These are phyloP conservation scores for Apophysomyces sp. DNA, from an alignment of 371 early-diverging fungal species.

Conservation along the genomic window DNA sequence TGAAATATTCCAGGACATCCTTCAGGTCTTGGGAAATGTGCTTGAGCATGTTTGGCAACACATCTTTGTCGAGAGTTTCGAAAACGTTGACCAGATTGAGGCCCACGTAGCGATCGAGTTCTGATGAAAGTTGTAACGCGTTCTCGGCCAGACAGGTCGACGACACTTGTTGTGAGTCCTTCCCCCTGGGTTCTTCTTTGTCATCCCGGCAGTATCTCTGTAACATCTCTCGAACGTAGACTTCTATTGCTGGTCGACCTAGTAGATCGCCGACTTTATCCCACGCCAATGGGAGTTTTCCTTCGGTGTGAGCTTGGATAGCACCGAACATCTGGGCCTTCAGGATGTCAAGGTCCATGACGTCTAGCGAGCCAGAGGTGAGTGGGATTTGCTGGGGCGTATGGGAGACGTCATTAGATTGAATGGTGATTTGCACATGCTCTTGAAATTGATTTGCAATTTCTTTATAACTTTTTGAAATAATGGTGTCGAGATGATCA, in stretches of 20 bases:
- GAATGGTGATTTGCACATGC: slow-evolving; percentile 22
- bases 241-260: slow-evolving; percentile 24
- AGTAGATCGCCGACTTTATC: slow-evolving; percentile 26
- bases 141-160: slow-evolving; percentile 25
- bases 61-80: slow-evolving; percentile 20
- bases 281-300: slow-evolving; percentile 39
- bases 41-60: slow-evolving; percentile 31
- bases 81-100: slow-evolving; percentile 24
- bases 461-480: slow-evolving; percentile 25
- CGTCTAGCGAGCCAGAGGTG: background rate
- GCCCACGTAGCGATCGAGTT: slow-evolving; percentile 30
- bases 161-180: background rate
- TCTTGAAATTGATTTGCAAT: slow-evolving; percentile 34
- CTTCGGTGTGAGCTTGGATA: slow-evolving; percentile 42
- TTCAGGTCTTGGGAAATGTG: slow-evolving; percentile 35
- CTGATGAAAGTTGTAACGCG: slow-evolving; percentile 17
- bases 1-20: slow-evolving; percentile 39
- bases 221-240: slow-evolving; percentile 16
- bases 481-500: slow-evolving; percentile 41
- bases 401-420: background rate
- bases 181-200: background rate
- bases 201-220: slow-evolving; percentile 13
- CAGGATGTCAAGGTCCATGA: slow-evolving; percentile 38
- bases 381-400: slow-evolving; percentile 2
- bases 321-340: slow-evolving; percentile 46